These are phyloP conservation scores for Malus orientalis DNA, from an alignment of 306 rosid genomes.

Conservation along the genomic window DNA sequence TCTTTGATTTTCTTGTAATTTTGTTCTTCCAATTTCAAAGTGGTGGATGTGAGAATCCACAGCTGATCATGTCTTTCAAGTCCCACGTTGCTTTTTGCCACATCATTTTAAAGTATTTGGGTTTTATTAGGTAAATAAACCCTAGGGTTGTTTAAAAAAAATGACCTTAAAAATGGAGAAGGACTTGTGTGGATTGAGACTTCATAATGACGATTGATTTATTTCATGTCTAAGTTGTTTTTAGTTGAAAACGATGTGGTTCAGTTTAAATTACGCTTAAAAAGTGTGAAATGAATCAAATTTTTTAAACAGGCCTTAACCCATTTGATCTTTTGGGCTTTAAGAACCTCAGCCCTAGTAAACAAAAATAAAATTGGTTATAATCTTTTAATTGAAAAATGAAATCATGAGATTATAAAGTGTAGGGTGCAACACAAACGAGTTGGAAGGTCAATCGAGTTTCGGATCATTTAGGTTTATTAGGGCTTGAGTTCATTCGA, in stretches of 20 bases:
- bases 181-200: background rate
- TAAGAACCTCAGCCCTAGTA: background rate
- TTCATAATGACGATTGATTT: accelerated
- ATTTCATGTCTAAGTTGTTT: background rate
- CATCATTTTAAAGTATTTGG: background rate
- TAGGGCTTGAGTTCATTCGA: background rate
- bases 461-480: background rate
- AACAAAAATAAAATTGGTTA: no score
- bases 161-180: background rate
- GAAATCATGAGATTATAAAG: no score
- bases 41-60: no score
- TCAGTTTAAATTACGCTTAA: no score
- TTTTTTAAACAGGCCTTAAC: no score
- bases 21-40: no score
- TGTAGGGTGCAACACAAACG: background rate
- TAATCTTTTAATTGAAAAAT: no score
- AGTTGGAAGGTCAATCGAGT: background rate
- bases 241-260: no score
- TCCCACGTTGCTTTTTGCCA: no score
- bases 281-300: no score
- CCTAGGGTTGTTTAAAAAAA: background rate
- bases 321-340: background rate
- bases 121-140: background rate
- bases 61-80: no score
- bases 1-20: background rate